Evolutionary conservation across 1,284 basidiomycete genomes (phyloP), one percentile per base, ranked within the genome.

Genomic region (Austroboletus niveus): DNA sequence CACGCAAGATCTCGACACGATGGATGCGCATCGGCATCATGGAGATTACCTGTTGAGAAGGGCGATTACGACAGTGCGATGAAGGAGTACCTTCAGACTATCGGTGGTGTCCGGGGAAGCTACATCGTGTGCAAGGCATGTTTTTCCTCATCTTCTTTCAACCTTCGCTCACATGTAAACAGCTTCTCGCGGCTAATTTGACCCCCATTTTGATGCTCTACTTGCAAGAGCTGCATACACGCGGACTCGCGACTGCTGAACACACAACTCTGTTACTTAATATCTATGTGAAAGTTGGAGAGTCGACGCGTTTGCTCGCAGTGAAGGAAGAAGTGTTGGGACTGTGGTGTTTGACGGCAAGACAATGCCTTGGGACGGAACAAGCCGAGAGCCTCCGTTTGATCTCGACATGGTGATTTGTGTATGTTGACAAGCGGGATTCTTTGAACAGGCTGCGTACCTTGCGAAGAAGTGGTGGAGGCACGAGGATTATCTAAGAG

Each of bases 401-500:
- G 97, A 99, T 65, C 79, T 99, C 32, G 94, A 96, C 53, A 98
- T 96, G 0, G 97, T 94, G 0, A 98, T 99, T 55, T 81, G 93
- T 1, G 96, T 99, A 10, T 98, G 95, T 67, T 80, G 96, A 20
- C 96, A 98, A 69, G 96, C 94, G 0, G 93, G 94, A 0, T 99
- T 97, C 70, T 97, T 91, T 63, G 87, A 92, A 47, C 96, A 99
- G 64, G 97, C 97, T 0, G 85, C 87, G 0, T 99, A 97, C 69
- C 80, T 99, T 5, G 96, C 96, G 6, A 87, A 87, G 72, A 91
- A 92, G 64, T 98, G 95, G 70, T 84, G 85, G 38, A 76, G 90
- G 30, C 93, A 98, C 61, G 92, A 95, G 61, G 96, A 98, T 59
- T 98, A 95, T 66, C 69, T 99, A 39, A 78, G 92, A 47, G 97